Evolutionary conservation across 495 filamentous ascomycete genomes (phyloP).

Genomic region (Penicillium cinerascens): DNA sequence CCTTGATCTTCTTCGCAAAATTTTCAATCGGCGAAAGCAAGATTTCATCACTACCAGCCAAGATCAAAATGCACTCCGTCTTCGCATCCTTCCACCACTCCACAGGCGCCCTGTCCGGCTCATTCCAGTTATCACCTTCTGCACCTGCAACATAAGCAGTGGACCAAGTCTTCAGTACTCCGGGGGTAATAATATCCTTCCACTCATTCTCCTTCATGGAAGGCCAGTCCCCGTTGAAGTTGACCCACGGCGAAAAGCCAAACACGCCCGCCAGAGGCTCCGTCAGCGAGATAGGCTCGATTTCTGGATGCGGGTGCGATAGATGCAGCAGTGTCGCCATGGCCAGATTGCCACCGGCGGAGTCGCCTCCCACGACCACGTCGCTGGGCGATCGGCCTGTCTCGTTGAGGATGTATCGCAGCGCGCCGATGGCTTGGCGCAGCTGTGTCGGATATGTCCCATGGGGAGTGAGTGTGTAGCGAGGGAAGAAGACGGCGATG

Average conservation of each 20-base stretch:
- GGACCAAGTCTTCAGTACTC: constrained; percentile 37
- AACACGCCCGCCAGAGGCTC: constrained; percentile 47
- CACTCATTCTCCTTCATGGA: constrained; percentile 43
- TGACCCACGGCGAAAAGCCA: constrained; percentile 54
- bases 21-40: constrained; percentile 53
- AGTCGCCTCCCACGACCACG: constrained; percentile 58
- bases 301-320: constrained; percentile 55
- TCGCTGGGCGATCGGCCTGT: constrained; percentile 36
- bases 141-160: constrained; percentile 41
- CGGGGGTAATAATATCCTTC: constrained; percentile 45
- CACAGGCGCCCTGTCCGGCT: constrained; percentile 46
- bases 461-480: constrained; percentile 56
- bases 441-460: constrained; percentile 56
- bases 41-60: constrained; percentile 55
- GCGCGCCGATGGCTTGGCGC: constrained; percentile 48
- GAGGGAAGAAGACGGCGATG: constrained; percentile 49
- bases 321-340: constrained; percentile 55
- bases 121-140: constrained; percentile 51
- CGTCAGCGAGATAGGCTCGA: constrained; percentile 30
- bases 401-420: constrained; percentile 50
- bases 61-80: constrained; percentile 48
- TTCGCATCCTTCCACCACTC: constrained; percentile 54
- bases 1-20: constrained; percentile 46
- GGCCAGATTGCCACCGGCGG: constrained; percentile 60
- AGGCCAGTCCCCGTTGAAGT: constrained; percentile 39